Evolutionary conservation across 169 alveolate genomes (phyloP), one percentile per base, ranked within the genome.

Genomic region (Miamiensis avidus): DNA sequence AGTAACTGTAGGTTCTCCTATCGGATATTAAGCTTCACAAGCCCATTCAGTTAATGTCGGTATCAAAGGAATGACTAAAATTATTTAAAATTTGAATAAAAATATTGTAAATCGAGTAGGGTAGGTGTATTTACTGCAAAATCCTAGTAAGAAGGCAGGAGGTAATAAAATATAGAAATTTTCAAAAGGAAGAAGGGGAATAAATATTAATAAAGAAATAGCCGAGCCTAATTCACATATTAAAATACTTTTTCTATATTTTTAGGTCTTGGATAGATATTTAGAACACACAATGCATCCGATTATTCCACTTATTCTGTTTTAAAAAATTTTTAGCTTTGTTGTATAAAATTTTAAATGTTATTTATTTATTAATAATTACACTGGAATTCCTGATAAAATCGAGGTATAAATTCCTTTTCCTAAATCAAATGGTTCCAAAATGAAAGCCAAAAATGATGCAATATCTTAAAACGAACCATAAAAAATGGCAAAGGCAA

Each of bases 1-100:
- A 34, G 84, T 49, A 16, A 79, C 76, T 49, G 76, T 79, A 0
- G 84, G 75, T 79, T 79, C 84, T 49, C 84, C 84, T 29, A 79
- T 65, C 0, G 84, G 84, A 72, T 34, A 79, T 29, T 64, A 79
- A 29, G 65, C 75, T 79, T 79, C 84, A 29, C 65, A 34, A 0
- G 76, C 75, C 34, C 34, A 79, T 72, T 79, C 84, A 29, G 65
- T 33, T 16, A 79, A 29, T 1, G 65, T 49, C 20, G 84, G 84
- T 25, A 79, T 65, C 25, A 79, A 34, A 79, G 84, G 84, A 29
- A 79, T 79, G 16, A 79, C 76, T 34, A 49, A 49, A 31, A 49
- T 11, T 11, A 49, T 11, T 49, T 49, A 49, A 49, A 49, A 49
- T 11, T 49, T 49, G 20, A 49, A 49, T 49, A 49, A 11, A 49